phyloP scores from a whole-genome alignment of 78 protist genomes.

The Creolimax fragrantissima region DNA sequence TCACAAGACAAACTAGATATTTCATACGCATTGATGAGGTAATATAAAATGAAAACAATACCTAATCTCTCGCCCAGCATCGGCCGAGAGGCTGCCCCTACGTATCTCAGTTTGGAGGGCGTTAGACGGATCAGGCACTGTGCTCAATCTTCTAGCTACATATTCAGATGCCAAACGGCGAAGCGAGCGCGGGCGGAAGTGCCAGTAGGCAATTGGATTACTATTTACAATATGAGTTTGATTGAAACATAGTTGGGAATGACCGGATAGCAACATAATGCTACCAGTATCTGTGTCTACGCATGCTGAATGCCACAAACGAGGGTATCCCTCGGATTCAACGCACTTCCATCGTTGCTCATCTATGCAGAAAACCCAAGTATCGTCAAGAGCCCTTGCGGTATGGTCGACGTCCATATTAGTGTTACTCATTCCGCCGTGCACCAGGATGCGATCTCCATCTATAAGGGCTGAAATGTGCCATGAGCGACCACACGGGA shows the following conservation, averaged over 20 bases:
- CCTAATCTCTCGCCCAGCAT: neutral
- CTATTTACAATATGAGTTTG: neutral
- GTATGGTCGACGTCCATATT: neutral
- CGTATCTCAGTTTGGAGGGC: neutral
- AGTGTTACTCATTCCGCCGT: neutral
- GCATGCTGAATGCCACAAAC: neutral
- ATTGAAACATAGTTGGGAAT: neutral
- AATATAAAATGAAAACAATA: too few relatives aligned
- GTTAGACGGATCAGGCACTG: neutral
- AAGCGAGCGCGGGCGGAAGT: neutral
- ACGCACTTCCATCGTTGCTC: neutral
- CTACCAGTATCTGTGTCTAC: neutral
- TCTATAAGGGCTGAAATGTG: neutral
- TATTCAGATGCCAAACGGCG: neutral
- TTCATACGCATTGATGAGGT: too few relatives aligned
- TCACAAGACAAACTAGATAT: too few relatives aligned
- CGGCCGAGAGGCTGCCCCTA: neutral
- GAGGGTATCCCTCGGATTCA: neutral
- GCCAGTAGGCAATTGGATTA: neutral
- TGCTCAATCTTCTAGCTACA: neutral
- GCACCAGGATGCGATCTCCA: neutral
- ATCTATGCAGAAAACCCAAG: neutral
- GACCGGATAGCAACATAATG: neutral
- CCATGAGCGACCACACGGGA: neutral
- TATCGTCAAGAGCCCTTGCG: neutral